Percentiles rank a stretch among this genome's conserved stretches.
These are phyloP conservation scores for Terana coerulea DNA, from an alignment of 768 basidiomycete genomes.

Conservation along the genomic window DNA sequence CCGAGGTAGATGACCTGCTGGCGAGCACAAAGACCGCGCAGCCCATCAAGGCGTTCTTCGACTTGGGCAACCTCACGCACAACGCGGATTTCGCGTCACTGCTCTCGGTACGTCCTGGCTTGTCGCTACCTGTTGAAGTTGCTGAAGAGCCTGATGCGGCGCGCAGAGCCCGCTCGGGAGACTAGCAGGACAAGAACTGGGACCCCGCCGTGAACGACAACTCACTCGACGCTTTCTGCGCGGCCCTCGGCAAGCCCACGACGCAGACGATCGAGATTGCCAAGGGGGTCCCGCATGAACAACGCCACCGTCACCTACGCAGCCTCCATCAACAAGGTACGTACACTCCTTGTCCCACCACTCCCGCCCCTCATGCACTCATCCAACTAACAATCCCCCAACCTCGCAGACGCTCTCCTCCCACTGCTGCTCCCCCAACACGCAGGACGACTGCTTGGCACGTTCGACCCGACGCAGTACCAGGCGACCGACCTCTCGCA, in stretches of 20 bases:
- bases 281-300: conserved; percentile 42
- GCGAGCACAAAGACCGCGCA: conserved; percentile 38
- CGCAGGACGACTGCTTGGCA: conserved; percentile 80
- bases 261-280: conserved; percentile 23
- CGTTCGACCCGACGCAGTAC: conserved; percentile 64
- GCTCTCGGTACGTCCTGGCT: conserved; percentile 44
- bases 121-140: too few species aligned
- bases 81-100: conserved; percentile 79
- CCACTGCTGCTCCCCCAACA: conserved; percentile 30
- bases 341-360: too few species aligned
- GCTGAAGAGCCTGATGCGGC: neutral
- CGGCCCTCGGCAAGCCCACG: conserved; percentile 36
- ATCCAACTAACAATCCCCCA: neutral
- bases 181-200: conserved; percentile 89
- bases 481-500: conserved; percentile 58
- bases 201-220: conserved; percentile 64
- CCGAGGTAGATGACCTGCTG: conserved; percentile 62
- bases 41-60: conserved; percentile 73
- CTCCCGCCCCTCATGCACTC: too few species aligned
- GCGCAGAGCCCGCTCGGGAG: conserved; percentile 54
- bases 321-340: conserved; percentile 67
- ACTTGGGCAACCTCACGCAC: conserved; percentile 59
- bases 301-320: conserved; percentile 69
- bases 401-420: conserved; percentile 13
- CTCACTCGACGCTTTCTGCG: conserved; percentile 66